These are phyloP conservation scores for Gynandropsis gynandra DNA, from an alignment of 345 rosid species.

Conservation along the genomic window DNA sequence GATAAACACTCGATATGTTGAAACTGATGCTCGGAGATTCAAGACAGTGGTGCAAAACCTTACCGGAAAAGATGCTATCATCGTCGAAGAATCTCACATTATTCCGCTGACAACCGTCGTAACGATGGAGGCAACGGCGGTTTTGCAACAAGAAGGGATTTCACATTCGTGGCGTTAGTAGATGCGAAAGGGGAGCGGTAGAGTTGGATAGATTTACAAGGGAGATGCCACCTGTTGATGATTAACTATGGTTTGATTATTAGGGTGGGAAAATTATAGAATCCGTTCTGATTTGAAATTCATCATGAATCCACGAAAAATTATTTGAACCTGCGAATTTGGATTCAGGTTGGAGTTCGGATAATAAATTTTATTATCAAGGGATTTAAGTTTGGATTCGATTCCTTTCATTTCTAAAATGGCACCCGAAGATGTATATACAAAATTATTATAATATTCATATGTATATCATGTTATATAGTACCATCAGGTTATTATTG, in stretches of 20 bases:
- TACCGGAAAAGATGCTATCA: constrained; percentile 47
- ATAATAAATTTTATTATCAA: too few relatives aligned
- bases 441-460: too few relatives aligned
- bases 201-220: constrained; percentile 38
- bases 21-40: constrained; percentile 44
- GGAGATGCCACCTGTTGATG: constrained; percentile 38
- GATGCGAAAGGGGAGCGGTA: constrained; percentile 10
- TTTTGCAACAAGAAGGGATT: constrained; percentile 12
- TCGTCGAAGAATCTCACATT: constrained; percentile 19
- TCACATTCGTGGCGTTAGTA: constrained; percentile 1
- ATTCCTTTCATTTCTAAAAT: too few relatives aligned
- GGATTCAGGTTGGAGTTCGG: too few relatives aligned
- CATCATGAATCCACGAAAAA: too few relatives aligned
- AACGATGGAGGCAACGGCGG: constrained; percentile 5
- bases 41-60: constrained; percentile 49
- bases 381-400: too few relatives aligned
- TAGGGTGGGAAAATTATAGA: too few relatives aligned
- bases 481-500: too few relatives aligned
- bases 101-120: constrained; percentile 12
- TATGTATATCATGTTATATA: too few relatives aligned
- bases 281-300: too few relatives aligned
- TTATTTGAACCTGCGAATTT: too few relatives aligned
- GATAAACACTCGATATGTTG: constrained; percentile 39
- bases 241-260: constrained; percentile 26
- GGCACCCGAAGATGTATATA: too few relatives aligned